Conservation (phyloP, 768 basidiomycete species). For the Boletus rex-veris region DNA sequence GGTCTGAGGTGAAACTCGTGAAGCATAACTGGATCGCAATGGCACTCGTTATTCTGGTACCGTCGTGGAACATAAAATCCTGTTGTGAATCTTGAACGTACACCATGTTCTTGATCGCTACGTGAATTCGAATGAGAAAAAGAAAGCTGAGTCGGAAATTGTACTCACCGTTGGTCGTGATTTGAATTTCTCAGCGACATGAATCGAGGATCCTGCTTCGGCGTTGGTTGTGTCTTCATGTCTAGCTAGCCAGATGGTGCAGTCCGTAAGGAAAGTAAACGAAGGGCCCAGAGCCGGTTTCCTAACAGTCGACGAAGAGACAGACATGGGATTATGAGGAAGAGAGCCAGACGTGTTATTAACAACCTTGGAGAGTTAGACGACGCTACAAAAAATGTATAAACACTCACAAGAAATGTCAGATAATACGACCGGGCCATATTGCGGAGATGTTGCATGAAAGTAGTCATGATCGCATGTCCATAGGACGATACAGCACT, state of each 20-base stretch:
- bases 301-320: conserved; percentile 37
- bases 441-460: conserved; percentile 61
- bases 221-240: conserved; percentile 6
- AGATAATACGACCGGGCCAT: conserved; percentile 44
- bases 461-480: conserved; percentile 67
- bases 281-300: conserved; percentile 77
- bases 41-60: background rate
- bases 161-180: conserved; percentile 40
- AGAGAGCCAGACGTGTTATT: conserved; percentile 48
- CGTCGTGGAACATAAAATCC: conserved; percentile 21
- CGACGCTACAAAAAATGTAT: background rate
- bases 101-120: conserved; percentile 41
- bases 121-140: conserved; percentile 2
- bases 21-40: background rate
- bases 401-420: conserved; percentile 50
- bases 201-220: conserved; percentile 22
- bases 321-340: conserved; percentile 33
- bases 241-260: conserved; percentile 64
- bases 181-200: conserved; percentile 40
- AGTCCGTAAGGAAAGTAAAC: conserved; percentile 69
- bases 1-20: no score
- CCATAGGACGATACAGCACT: conserved; percentile 69
- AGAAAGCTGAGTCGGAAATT: background rate
- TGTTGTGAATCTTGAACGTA: conserved; percentile 37
- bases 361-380: conserved; percentile 44